These are phyloP conservation scores for Mrakia gelida DNA, from an alignment of 768 basidiomycete species.

Conservation along the genomic window DNA sequence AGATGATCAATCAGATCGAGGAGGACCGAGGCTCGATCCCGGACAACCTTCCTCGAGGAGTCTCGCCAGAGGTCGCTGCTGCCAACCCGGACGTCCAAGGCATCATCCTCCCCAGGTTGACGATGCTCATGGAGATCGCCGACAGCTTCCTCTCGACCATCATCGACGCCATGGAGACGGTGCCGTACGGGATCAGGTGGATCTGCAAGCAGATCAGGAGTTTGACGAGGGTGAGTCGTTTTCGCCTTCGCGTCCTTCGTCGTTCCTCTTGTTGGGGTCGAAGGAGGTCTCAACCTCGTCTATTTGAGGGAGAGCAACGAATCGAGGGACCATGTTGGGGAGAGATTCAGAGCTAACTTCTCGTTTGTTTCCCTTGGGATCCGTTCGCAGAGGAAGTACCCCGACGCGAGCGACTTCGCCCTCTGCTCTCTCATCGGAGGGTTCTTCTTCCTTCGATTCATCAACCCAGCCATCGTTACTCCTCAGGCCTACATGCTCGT, in stretches of 20 bases:
- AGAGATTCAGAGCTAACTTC: background rate
- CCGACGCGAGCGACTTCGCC: constrained; percentile 95
- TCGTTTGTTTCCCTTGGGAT: background rate
- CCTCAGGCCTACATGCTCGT: constrained; percentile 99
- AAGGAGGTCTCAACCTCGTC: background rate
- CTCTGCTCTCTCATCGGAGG: constrained; percentile 98
- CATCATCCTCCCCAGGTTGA: constrained; percentile 91
- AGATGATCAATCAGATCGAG: constrained; percentile 98
- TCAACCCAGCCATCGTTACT: constrained; percentile 98
- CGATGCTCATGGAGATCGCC: constrained; percentile 99
- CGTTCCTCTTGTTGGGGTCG: background rate
- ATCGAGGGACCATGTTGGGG: background rate
- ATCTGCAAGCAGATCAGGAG: constrained; percentile 99
- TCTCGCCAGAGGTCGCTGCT: constrained; percentile 88
- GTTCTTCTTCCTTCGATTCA: constrained; percentile 99
- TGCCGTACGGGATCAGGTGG: constrained; percentile 99
- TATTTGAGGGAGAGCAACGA: no score
- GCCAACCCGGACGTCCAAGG: constrained; percentile 94
- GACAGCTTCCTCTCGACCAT: constrained; percentile 96
- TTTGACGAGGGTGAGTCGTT: constrained; percentile 69
- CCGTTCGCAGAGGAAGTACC: constrained; percentile 79
- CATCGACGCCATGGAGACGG: constrained; percentile 96
- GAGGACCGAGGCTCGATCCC: constrained; percentile 93
- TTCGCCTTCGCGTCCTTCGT: background rate
- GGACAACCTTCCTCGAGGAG: constrained; percentile 83